phyloP scores from a whole-genome alignment of 148 eudicot species.

The Polygonum maritimum region DNA sequence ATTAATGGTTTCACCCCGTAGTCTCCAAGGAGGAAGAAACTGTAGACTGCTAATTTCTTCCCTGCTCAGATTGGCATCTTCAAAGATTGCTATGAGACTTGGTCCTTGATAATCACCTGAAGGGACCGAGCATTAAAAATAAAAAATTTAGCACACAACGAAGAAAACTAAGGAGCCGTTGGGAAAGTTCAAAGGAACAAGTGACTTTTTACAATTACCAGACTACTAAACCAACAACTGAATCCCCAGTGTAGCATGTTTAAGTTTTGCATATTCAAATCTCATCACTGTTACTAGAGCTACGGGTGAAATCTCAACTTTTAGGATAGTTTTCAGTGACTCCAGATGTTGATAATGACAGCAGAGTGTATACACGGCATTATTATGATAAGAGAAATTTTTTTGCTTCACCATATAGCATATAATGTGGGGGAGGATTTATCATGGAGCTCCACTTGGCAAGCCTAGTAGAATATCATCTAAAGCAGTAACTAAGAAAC shows the following conservation, averaged over 20 bases:
- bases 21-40: conserved; percentile 91
- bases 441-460: background rate
- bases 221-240: background rate
- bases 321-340: background rate
- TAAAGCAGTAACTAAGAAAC: background rate
- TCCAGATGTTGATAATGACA: background rate
- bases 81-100: conserved; percentile 64
- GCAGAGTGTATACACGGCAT: background rate
- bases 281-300: background rate
- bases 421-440: background rate
- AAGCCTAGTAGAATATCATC: background rate
- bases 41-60: conserved; percentile 89
- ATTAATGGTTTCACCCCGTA: conserved; percentile 79
- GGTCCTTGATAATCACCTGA: conserved; percentile 98
- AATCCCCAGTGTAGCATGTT: background rate
- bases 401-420: background rate
- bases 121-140: background rate
- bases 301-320: background rate
- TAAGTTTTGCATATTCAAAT: background rate
- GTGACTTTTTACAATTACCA: background rate
- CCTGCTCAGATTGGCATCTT: conserved; percentile 81
- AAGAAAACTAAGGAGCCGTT: background rate
- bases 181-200: background rate
- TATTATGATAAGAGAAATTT: background rate
- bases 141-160: background rate